Base-by-base conservation (phyloP, 2,329 filamentous ascomycete species). In the Colletotrichum horii region DNA sequence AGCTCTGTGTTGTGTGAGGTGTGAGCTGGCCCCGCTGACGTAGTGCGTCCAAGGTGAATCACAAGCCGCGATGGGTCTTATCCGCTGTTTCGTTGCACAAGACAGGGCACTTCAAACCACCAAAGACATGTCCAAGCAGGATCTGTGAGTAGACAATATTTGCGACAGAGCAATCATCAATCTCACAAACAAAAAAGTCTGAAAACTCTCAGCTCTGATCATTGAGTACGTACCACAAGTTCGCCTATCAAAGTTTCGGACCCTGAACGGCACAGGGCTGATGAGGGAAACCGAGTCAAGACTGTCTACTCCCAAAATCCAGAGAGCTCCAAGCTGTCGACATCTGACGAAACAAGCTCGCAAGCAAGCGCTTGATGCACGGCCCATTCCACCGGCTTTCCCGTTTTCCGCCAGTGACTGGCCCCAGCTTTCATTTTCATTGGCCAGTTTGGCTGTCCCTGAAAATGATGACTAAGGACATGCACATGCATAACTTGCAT, bases 331-430 rank as follows among this genome's bases (percentile, higher is more conserved):
- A 14, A 56, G 30, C 14, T 52, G 34, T 61, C 48, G 36, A 71
- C 67, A 66, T 66, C 67, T 61, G 67, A 74, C 67, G 61, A 74
- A 71, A 66, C 67, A 74, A 71, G 71, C 71, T 71, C 52, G 24
- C 38, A 52, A 30, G 0, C 26, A 61, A 12, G 61, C 36, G 24
- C 24, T 26, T 15, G 28, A 11, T 38, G 61, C 72, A 71, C 68
- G 52, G 28, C 7, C 34, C 55, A 68, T 14, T 28, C 24, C 55
- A 58, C 22, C 26, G 24, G 55, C 22, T 58, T 58, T 19, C 16
- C 24, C 55, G 26, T 58, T 30, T 58, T 58, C 55, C 26, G 22
- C 55, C 24, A 58, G 22, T 58, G 7, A 24, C 5, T 22, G 30
- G 1, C 30, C 2, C 30, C 14, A 22, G 30, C 30, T 24, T 24